Base-by-base conservation (phyloP, 164 flowering plant species). In the Sedum album region DNA sequence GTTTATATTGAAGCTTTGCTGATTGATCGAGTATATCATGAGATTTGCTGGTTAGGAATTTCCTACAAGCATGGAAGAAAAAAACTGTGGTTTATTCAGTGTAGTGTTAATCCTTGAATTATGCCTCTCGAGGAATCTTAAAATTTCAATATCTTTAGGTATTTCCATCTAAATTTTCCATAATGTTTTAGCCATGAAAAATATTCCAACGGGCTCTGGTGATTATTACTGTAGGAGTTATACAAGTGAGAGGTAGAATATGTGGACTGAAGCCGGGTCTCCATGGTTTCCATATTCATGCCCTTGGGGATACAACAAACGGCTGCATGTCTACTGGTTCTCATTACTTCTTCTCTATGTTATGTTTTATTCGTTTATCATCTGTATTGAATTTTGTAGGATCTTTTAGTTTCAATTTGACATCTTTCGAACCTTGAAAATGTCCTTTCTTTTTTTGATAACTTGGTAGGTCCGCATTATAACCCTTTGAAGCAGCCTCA, bases 241-340 rank as follows among this genome's bases (percentile, higher is more conserved):
- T 57, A 57, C 62, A 57, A 11, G 97, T 95, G 17, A 82, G 88
- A 55, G 99, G 90, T 75, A 79, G 42, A 41, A n/a, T 92, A 55
- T 73, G 84, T 72, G 99, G 99, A 46, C 94, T 95, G 26, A 81
- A 78, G 73, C 91, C 94, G 39, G 99, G 99, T 60, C 90, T 78
- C 70, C 97, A 92, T 75, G 99, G 97, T 4, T 92, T 95, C 82
- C 99, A 92, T 74, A 91, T 95, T 66, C 99, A 95, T 78, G 86
- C 97, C 51, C 96, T 95, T 76, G 97, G 97, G 33, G 97, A 92
- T 79, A 95, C 99, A 18, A 92, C 97, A 35, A 95, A 95, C 74
- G 99, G 97, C 30, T 95, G 99, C 82, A 80, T 88, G 89, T 95
- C 99, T 68, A 92, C 99, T 72, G 97, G 97, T 90, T 86, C 17